Evolutionary conservation across 345 rosid species (phyloP).

Genomic region (Xanthoceras sorbifolium): DNA sequence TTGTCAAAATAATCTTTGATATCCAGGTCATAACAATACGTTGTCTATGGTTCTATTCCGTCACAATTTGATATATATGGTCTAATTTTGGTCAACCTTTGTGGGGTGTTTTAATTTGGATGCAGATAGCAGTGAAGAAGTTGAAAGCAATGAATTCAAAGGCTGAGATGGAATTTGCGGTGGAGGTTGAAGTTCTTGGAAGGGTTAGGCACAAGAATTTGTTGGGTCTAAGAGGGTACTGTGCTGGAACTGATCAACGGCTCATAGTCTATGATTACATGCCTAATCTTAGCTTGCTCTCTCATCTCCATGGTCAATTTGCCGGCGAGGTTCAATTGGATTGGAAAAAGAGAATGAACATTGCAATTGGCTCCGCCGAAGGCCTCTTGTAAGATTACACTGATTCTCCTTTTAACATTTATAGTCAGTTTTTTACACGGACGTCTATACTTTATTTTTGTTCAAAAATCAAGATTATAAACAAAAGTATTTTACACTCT

Average conservation of each 20-base stretch:
- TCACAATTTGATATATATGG: too few relatives aligned
- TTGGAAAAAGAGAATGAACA: slow-evolving; percentile 63
- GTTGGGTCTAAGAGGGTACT: slow-evolving; percentile 65
- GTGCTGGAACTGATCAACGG: slow-evolving; percentile 66
- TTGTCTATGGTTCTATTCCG: too few relatives aligned
- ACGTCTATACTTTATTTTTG: too few relatives aligned
- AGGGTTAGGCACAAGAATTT: slow-evolving; percentile 72
- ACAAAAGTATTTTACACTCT: too few relatives aligned
- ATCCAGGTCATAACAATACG: too few relatives aligned
- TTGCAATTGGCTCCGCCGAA: slow-evolving; percentile 61
- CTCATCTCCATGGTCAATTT: slow-evolving; percentile 71
- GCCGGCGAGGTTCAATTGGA: slow-evolving; percentile 49
- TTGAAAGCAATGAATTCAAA: slow-evolving; percentile 68
- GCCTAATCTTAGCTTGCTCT: slow-evolving; percentile 75
- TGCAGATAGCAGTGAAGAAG: slow-evolving; percentile 70
- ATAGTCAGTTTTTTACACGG: background rate
- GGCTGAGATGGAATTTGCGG: slow-evolving; percentile 80
- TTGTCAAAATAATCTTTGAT: too few relatives aligned
- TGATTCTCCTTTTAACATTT: background rate
- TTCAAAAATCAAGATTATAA: background rate
- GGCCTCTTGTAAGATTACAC: slow-evolving; percentile 53
- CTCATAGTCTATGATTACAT: slow-evolving; percentile 72
- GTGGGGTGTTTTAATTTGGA: background rate
- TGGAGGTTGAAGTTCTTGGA: slow-evolving; percentile 76
- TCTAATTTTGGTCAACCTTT: background rate